A percentile compares a stretch with the other conserved stretches of the same genome.
Evolutionary conservation across 257 asterid species (phyloP).

Genomic region (Phtheirospermum japonicum): DNA sequence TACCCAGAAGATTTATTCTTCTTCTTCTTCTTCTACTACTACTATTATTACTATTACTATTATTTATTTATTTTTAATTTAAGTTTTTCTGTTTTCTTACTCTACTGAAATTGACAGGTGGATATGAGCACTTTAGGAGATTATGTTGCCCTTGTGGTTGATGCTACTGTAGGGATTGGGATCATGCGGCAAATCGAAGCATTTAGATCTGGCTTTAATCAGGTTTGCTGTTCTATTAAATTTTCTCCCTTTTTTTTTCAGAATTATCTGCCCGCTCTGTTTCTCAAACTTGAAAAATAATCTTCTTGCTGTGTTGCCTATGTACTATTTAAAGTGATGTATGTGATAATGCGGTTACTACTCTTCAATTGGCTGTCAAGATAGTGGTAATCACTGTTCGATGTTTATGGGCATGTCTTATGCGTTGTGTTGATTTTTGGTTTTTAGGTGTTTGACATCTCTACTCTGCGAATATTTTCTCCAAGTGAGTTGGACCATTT

Average conservation of each 20-base stretch:
- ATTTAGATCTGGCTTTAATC: conserved; percentile 81
- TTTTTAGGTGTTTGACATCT: conserved; percentile 68
- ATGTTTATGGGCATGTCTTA: conserved; percentile 3
- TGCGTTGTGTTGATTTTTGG: conserved; percentile 1
- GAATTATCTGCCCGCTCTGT: not conserved
- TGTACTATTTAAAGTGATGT: not conserved
- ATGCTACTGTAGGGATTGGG: conserved; percentile 72
- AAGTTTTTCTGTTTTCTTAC: not conserved
- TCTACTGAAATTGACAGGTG: conserved; percentile 49
- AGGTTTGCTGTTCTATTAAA: conserved; percentile 36
- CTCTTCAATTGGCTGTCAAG: not conserved
- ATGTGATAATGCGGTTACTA: not conserved
- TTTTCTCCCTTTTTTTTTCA: not conserved
- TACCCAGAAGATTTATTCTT: no score
- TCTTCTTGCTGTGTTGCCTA: not conserved
- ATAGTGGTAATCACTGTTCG: not conserved
- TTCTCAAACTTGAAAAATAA: not conserved
- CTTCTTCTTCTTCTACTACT: no score
- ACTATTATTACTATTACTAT: no score
- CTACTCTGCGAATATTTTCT: conserved; percentile 73
- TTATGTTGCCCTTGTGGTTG: conserved; percentile 75
- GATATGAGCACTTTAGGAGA: conserved; percentile 74
- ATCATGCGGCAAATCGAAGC: conserved; percentile 72
- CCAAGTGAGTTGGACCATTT: conserved; percentile 73
- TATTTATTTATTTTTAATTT: not conserved